phyloP scores from a whole-genome alignment of 495 filamentous ascomycete genomes.

The Darksidea phi region DNA sequence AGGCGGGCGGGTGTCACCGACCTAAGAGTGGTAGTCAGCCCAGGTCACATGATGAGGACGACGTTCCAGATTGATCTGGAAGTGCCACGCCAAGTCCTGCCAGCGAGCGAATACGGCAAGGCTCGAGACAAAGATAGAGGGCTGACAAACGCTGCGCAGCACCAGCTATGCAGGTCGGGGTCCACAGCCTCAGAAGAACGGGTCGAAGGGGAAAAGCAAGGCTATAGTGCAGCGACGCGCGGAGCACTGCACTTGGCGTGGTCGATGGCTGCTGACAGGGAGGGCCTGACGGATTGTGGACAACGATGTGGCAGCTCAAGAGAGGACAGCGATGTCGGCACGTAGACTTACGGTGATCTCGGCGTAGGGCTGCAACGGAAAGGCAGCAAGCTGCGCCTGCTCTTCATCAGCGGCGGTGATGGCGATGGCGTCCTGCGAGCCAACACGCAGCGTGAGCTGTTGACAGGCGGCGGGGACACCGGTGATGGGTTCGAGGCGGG shows the following conservation, averaged over 20 bases:
- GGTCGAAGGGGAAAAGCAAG: neutral
- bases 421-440: constrained; percentile 52
- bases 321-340: constrained; percentile 23
- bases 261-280: constrained; percentile 13
- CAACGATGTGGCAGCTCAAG: constrained; percentile 29
- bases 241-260: neutral
- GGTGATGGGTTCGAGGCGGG: constrained; percentile 89
- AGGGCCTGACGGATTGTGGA: constrained; percentile 6
- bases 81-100: constrained; percentile 20
- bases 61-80: neutral
- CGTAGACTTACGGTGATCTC: constrained; percentile 68
- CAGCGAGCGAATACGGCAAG: constrained; percentile 9
- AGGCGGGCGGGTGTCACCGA: constrained; percentile 74
- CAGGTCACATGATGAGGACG: too few species aligned
- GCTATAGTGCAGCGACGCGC: neutral
- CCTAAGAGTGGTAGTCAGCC: constrained; percentile 51
- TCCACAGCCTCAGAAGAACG: constrained; percentile 17
- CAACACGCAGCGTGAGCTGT: constrained; percentile 63
- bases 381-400: constrained; percentile 56
- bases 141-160: constrained; percentile 24
- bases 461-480: constrained; percentile 83
- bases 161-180: constrained; percentile 12
- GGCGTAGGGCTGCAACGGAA: constrained; percentile 67
- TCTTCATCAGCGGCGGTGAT: constrained; percentile 70
- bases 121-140: constrained; percentile 12